Percentiles rank a stretch among this genome's conserved stretches.
phyloP scores from a whole-genome alignment of 768 basidiomycete species.

The Lactifluus piperatus region DNA sequence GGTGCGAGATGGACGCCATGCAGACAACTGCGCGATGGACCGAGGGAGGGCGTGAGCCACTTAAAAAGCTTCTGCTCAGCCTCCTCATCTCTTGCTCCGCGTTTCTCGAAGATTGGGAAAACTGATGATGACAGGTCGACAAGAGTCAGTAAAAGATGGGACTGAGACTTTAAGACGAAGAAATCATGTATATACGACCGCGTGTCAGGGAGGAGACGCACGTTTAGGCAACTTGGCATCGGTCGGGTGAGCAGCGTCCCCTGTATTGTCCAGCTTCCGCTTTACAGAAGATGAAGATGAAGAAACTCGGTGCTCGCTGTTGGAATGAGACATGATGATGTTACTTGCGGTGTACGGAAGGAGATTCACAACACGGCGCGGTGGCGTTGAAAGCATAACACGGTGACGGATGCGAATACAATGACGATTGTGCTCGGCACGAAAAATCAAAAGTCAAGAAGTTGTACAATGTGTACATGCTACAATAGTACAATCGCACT shows the following conservation, averaged over 20 bases:
- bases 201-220: not conserved
- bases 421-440: not conserved
- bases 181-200: not conserved
- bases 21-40: slow-evolving; percentile 28
- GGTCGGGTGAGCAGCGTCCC: not conserved
- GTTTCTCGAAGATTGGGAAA: slow-evolving; percentile 25
- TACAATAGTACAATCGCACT: slow-evolving; percentile 4
- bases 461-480: slow-evolving; percentile 7
- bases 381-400: not conserved
- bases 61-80: slow-evolving; percentile 20
- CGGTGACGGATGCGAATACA: not conserved
- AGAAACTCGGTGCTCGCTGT: not conserved
- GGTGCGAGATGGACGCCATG: slow-evolving; percentile 35
- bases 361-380: not conserved
- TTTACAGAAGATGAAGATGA: slow-evolving; percentile 2
- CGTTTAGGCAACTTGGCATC: slow-evolving; percentile 7
- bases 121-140: slow-evolving; percentile 16
- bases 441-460: not conserved
- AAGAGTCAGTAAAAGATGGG: not conserved
- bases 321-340: slow-evolving; percentile 2
- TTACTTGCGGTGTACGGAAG: not conserved
- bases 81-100: not conserved
- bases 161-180: not conserved
- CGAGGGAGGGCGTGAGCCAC: slow-evolving; percentile 28
- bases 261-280: not conserved